Evolutionary conservation across 2,329 filamentous ascomycete species (phyloP).

Genomic region (Diaporthe aspalathi): DNA sequence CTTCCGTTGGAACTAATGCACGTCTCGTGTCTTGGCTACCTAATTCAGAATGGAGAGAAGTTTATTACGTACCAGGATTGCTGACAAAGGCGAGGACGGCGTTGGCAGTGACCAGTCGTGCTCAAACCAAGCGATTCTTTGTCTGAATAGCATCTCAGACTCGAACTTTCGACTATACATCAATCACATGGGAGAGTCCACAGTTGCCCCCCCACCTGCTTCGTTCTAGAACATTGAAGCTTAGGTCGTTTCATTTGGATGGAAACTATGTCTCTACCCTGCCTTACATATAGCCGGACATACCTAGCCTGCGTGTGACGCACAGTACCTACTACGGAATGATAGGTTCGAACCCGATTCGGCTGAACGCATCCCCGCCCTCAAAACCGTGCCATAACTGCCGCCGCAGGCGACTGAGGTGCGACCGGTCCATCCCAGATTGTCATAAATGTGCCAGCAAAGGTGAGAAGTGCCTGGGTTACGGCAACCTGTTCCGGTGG

Average conservation of each 20-base stretch:
- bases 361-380: slow-evolving; percentile 33
- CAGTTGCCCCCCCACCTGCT: background rate
- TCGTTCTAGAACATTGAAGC: no score
- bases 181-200: background rate
- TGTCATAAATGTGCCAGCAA: slow-evolving; percentile 69
- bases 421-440: slow-evolving; percentile 68
- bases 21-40: slow-evolving; percentile 44
- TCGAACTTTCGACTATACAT: background rate
- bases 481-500: slow-evolving; percentile 71
- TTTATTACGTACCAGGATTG: slow-evolving; percentile 14
- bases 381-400: slow-evolving; percentile 70
- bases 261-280: slow-evolving; percentile 12
- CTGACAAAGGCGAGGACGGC: slow-evolving; percentile 33
- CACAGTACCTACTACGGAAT: slow-evolving; percentile 19
- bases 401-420: slow-evolving; percentile 69
- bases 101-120: slow-evolving; percentile 4
- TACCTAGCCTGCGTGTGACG: slow-evolving; percentile 6
- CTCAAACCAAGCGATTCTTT: slow-evolving; percentile 11
- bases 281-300: slow-evolving; percentile 20
- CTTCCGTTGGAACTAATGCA: slow-evolving; percentile 39
- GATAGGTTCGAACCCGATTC: slow-evolving; percentile 14
- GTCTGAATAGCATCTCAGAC: slow-evolving; percentile 5
- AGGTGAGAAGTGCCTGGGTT: slow-evolving; percentile 70
- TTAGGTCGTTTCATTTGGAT: no score
- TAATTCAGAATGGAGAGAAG: slow-evolving; percentile 36